phyloP scores from a whole-genome alignment of 352 stramenopile genomes.

The Pythium folliculosum region DNA sequence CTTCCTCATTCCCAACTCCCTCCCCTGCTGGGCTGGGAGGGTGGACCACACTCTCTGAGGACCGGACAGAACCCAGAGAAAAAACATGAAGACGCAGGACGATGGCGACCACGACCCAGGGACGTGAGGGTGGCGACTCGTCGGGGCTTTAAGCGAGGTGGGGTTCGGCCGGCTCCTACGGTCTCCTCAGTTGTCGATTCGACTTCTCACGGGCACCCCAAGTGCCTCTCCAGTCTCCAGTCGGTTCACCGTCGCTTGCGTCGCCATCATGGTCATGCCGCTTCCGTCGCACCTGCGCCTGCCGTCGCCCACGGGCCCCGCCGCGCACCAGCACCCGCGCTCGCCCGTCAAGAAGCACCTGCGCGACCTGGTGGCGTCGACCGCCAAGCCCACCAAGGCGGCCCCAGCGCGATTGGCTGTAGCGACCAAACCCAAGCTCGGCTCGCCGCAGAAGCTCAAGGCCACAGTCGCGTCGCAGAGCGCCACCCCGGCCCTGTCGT shows the following conservation, averaged over 20 bases:
- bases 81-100: constrained; percentile 12
- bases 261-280: constrained; percentile 33
- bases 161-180: too few relatives aligned
- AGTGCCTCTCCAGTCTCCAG: background rate
- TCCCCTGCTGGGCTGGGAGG: background rate
- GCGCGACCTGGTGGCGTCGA: constrained; percentile 16
- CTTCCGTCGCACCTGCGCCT: constrained; percentile 24
- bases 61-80: background rate
- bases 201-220: constrained; percentile 13
- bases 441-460: constrained; percentile 28
- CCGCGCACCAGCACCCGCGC: constrained; percentile 12
- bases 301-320: constrained; percentile 7
- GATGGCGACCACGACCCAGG: background rate
- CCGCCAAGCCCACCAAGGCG: background rate
- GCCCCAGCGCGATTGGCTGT: too few relatives aligned
- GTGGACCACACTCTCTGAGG: background rate
- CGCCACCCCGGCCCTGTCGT: background rate
- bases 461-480: constrained; percentile 15
- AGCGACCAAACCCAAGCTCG: constrained; percentile 1
- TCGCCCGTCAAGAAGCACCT: constrained; percentile 69
- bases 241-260: background rate
- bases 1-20: too few relatives aligned
- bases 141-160: too few relatives aligned
- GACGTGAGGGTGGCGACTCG: background rate
- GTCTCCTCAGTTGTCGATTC: constrained; percentile 24